Evolutionary conservation across 2,329 filamentous ascomycete species (phyloP), one percentile per base, ranked within the genome.

Genomic region (Stemphylium vesicarium): DNA sequence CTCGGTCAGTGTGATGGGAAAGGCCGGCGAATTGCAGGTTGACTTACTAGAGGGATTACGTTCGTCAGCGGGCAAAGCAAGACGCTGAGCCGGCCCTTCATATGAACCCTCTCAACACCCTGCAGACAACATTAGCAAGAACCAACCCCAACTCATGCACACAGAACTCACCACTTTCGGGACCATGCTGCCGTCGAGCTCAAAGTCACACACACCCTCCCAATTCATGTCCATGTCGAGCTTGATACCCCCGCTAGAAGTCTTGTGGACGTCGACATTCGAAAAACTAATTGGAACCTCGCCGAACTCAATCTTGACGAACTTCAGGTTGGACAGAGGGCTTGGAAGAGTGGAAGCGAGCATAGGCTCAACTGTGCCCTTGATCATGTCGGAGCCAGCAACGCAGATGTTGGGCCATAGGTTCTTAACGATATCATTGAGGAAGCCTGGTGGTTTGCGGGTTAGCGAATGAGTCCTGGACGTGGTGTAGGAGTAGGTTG

Each of bases 351-450:
- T 81, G 4, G 74, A 72, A 1, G 75, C 76, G 35, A 82, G 76
- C 63, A 82, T 81, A 32, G 80, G 80, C 60, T 82, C 79, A 26
- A 79, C 79, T 15, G 78, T 78, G 4, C 80, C 75, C 57, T 81
- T 82, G 37, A 75, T 68, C 71, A 81, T 81, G 40, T 72, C 70
- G 63, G 73, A 69, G 36, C 74, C 78, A 16, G 77, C 79, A 4
- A 79, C 72, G 38, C 73, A 75, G 68, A 82, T 80, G 61, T 82
- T 81, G 32, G 80, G 80, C 80, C 80, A 82, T 63, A 82, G 64
- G 50, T 80, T 78, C 12, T 63, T 73, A 33, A 82, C 71, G 29
- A 82, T 77, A 54, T 81, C 79, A 60, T 82, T 82, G 46, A 82
- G 73, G 59, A 81, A 82, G 47, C 72, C 78, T 70, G 15, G 12